phyloP scores from a whole-genome alignment of 768 basidiomycete genomes.

The Suillus clintonianus region DNA sequence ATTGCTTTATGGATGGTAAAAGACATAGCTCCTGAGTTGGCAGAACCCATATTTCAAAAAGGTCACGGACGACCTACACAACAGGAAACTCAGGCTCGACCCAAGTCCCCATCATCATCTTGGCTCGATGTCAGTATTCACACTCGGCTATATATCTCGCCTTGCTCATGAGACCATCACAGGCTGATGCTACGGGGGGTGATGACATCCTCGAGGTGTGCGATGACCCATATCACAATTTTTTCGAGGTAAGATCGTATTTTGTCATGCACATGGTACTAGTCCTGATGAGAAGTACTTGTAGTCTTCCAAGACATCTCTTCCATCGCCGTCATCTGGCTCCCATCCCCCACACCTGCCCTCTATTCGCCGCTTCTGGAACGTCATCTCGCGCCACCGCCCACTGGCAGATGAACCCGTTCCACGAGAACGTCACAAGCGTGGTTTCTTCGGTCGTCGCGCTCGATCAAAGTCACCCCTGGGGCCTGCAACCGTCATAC shows the following conservation, averaged over 20 bases:
- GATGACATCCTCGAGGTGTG: neutral
- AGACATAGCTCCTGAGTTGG: neutral
- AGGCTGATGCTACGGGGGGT: neutral
- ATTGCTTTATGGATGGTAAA: neutral
- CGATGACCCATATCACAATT: neutral
- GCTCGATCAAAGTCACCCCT: neutral
- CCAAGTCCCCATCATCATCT: neutral
- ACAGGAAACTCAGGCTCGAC: neutral
- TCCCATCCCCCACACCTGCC: neutral
- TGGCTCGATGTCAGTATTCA: neutral
- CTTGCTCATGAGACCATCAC: neutral
- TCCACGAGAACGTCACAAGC: neutral
- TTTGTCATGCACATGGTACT: neutral
- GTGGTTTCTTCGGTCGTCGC: neutral
- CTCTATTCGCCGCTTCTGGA: neutral
- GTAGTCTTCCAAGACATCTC: neutral
- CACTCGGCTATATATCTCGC: neutral
- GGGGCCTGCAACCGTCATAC: neutral
- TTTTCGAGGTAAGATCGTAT: neutral
- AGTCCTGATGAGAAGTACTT: neutral
- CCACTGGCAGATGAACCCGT: neutral
- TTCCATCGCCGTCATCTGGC: neutral
- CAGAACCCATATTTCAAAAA: neutral
- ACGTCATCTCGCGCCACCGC: neutral
- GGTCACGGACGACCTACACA: neutral